These are phyloP conservation scores for Lipomyces lipofer DNA, from an alignment of 805 yeast genomes.

Conservation along the genomic window DNA sequence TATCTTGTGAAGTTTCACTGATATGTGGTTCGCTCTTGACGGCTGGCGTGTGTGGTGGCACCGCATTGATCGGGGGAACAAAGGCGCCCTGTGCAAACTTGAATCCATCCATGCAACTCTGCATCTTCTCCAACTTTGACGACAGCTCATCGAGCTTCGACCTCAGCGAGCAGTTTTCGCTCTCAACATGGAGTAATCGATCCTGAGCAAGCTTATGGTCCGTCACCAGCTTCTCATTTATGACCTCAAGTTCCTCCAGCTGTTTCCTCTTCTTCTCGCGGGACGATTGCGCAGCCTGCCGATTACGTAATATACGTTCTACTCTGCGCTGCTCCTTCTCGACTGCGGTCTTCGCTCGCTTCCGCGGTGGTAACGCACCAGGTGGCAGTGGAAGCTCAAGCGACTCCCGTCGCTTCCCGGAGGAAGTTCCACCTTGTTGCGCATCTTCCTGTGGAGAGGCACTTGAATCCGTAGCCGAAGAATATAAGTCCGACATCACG, in stretches of 20 bases:
- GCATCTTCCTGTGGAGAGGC: no score
- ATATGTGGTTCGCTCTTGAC: no score
- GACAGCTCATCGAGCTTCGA: conserved; percentile 17
- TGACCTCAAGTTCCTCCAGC: conserved; percentile 72
- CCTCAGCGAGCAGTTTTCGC: conserved; percentile 19
- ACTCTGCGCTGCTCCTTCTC: conserved; percentile 96
- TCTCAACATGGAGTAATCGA: conserved; percentile 20
- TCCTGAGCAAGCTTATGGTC: conserved; percentile 19
- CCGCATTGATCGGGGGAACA: no score
- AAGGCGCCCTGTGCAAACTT: not conserved
- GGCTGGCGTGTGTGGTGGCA: no score
- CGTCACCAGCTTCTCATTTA: conserved; percentile 14
- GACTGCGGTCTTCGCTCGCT: conserved; percentile 93
- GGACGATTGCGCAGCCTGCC: conserved; percentile 97
- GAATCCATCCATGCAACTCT: conserved; percentile 8
- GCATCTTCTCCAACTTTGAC: conserved; percentile 4
- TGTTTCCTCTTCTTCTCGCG: conserved; percentile 94
- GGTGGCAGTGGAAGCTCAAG: conserved; percentile 41
- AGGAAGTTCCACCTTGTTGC: no score
- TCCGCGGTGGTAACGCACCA: conserved; percentile 80
- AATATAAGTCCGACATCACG: no score
- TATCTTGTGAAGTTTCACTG: no score
- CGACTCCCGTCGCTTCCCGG: conserved; percentile 37
- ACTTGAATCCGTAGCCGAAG: no score
- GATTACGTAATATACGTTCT: conserved; percentile 87